Evolutionary conservation across 768 basidiomycete genomes (phyloP).

Genomic region (Piloderma croceum): DNA sequence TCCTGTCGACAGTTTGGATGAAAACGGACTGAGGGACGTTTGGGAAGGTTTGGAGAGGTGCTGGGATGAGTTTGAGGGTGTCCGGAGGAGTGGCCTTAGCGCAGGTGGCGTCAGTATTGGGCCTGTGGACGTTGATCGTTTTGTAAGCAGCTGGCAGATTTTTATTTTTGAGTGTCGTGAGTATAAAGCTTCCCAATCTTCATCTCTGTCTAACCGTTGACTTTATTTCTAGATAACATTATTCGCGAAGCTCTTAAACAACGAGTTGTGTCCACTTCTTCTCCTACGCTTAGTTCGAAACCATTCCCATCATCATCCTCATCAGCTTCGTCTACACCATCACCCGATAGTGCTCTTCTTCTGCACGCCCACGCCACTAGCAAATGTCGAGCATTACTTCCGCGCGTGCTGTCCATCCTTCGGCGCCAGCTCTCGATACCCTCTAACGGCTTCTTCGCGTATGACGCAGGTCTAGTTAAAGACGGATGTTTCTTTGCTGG

Average conservation of each 20-base stretch:
- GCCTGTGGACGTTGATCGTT: slow-evolving; percentile 54
- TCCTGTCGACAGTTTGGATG: slow-evolving; percentile 51
- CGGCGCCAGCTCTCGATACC: slow-evolving; percentile 41
- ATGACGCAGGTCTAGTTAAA: slow-evolving; percentile 80
- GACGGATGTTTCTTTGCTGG: slow-evolving; percentile 91
- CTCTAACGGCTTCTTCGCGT: slow-evolving; percentile 59
- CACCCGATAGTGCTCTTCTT: slow-evolving; percentile 43
- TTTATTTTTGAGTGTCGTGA: slow-evolving; percentile 87
- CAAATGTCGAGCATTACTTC: slow-evolving; percentile 17
- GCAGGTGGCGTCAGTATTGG: slow-evolving; percentile 34
- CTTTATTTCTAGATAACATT: slow-evolving; percentile 63
- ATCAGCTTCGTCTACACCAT: slow-evolving; percentile 43
- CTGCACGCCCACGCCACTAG: slow-evolving; percentile 45
- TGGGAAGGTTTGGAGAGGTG: slow-evolving; percentile 79
- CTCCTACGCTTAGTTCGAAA: slow-evolving; percentile 34
- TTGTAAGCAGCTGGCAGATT: slow-evolving; percentile 85
- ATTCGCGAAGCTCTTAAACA: slow-evolving; percentile 80
- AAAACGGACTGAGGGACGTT: slow-evolving; percentile 62
- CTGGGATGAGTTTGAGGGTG: slow-evolving; percentile 77
- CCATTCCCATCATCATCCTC: slow-evolving; percentile 32
- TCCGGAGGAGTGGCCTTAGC: slow-evolving; percentile 41
- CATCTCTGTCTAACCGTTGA: slow-evolving; percentile 4
- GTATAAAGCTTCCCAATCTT: slow-evolving; percentile 24
- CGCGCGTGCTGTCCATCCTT: slow-evolving; percentile 32
- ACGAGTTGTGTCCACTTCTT: slow-evolving; percentile 23